phyloP scores from a whole-genome alignment of 352 stramenopile species.

The Globisporangium orthogonon region DNA sequence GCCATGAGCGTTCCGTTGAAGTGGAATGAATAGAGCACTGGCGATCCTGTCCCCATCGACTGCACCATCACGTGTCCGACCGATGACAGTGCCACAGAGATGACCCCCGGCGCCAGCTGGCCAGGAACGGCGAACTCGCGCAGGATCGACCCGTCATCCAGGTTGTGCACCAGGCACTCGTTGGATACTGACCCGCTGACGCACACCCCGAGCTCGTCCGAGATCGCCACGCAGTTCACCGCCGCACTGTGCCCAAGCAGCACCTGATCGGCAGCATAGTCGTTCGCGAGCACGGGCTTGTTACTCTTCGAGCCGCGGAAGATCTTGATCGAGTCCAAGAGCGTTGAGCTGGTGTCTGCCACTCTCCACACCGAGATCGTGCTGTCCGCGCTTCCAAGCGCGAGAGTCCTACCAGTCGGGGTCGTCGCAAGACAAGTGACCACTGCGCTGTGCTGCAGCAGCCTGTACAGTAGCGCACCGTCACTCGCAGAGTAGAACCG shows the following conservation, averaged over 20 bases:
- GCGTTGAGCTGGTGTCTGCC: conserved; percentile 48
- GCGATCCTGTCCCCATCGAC: conserved; percentile 45
- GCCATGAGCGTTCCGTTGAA: conserved; percentile 64
- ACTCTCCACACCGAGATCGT: conserved; percentile 83
- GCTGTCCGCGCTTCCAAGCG: conserved; percentile 53
- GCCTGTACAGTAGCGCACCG: conserved; percentile 56
- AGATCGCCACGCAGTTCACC: conserved; percentile 60
- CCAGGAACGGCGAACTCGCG: conserved; percentile 44
- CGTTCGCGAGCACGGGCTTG: conserved; percentile 64
- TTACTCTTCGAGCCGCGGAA: conserved; percentile 47
- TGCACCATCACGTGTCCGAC: conserved; percentile 70
- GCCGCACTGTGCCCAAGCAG: conserved; percentile 56
- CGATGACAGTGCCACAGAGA: conserved; percentile 52
- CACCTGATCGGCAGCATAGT: conserved; percentile 74
- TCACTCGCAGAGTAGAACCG: conserved; percentile 70
- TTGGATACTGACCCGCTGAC: conserved; percentile 64
- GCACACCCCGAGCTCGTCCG: conserved; percentile 68
- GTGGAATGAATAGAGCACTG: conserved; percentile 66
- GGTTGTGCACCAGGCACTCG: conserved; percentile 56
- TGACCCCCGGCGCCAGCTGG: conserved; percentile 33
- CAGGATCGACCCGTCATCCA: conserved; percentile 63
- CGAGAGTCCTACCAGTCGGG: conserved; percentile 35
- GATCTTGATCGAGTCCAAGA: conserved; percentile 73
- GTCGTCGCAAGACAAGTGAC: conserved; percentile 61
- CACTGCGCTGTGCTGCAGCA: conserved; percentile 66